These are phyloP conservation scores for Aureobasidium pullulans DNA, from an alignment of 2,329 filamentous ascomycete species.

Conservation along the genomic window DNA sequence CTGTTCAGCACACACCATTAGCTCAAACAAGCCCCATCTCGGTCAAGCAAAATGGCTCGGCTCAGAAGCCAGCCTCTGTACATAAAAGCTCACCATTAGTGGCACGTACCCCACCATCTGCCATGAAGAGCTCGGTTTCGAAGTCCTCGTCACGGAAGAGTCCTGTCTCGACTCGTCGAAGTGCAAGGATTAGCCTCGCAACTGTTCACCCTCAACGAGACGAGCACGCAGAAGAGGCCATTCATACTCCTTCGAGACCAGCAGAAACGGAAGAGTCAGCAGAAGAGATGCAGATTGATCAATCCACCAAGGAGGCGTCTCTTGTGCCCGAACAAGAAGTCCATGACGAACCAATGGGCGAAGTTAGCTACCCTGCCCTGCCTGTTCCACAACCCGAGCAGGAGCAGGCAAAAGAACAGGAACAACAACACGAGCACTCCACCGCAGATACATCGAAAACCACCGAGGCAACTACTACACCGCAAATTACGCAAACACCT, in stretches of 20 bases:
- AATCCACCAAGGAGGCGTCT: not conserved
- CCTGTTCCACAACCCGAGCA: not conserved
- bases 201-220: not conserved
- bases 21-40: slow-evolving; percentile 3
- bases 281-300: not conserved
- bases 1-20: not conserved
- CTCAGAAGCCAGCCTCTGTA: not conserved
- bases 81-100: not conserved
- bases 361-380: slow-evolving; percentile 10
- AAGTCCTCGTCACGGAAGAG: slow-evolving; percentile 8
- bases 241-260: not conserved
- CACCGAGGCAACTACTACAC: not conserved
- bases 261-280: not conserved
- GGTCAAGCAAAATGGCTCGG: not conserved
- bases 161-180: not conserved
- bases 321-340: not conserved
- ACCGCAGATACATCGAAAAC: not conserved
- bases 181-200: slow-evolving; percentile 5
- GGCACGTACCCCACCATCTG: not conserved
- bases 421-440: too few species aligned
- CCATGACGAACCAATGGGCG: not conserved
- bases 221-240: not conserved
- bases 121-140: not conserved
- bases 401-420: too few species aligned
- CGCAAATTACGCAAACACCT: not conserved